phyloP scores from a whole-genome alignment of 78 protist genomes.

The Dictyostelium firmibasis region DNA sequence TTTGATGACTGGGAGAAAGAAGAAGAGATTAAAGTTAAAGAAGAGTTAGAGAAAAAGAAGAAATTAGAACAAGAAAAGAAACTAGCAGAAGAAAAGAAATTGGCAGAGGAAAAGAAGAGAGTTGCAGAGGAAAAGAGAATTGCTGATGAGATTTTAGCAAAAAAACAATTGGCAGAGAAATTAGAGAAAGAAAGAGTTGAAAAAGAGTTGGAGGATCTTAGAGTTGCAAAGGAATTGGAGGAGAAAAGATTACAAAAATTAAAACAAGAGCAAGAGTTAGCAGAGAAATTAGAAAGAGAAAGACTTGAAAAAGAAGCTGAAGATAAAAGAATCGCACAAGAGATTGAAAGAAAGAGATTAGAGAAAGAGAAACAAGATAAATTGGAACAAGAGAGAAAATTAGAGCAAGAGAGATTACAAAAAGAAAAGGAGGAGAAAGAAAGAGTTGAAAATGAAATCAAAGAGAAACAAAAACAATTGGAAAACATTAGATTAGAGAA shows the following conservation, averaged over 20 bases:
- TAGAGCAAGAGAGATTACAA: constrained; percentile 8
- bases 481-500: background rate
- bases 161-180: background rate
- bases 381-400: constrained; percentile 3
- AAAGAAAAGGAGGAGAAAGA: background rate
- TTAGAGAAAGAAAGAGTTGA: background rate
- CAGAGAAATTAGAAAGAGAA: background rate
- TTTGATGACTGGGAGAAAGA: constrained; percentile 45
- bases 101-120: constrained; percentile 7
- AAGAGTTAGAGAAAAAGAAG: constrained; percentile 18
- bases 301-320: constrained; percentile 1
- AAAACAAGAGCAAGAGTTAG: background rate
- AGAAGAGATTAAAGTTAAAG: constrained; percentile 3
- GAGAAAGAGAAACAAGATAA: constrained; percentile 12
- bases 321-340: background rate
- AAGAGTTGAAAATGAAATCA: constrained; percentile 1
- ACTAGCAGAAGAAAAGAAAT: background rate
- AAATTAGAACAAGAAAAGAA: background rate
- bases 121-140: background rate
- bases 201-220: background rate
- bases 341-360: background rate
- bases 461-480: background rate
- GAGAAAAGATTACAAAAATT: background rate
- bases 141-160: background rate
- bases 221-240: constrained; percentile 6